Evolutionary conservation across 805 yeast species (phyloP), one percentile per base, ranked within the genome.

Genomic region (Babjeviella inositovora): DNA sequence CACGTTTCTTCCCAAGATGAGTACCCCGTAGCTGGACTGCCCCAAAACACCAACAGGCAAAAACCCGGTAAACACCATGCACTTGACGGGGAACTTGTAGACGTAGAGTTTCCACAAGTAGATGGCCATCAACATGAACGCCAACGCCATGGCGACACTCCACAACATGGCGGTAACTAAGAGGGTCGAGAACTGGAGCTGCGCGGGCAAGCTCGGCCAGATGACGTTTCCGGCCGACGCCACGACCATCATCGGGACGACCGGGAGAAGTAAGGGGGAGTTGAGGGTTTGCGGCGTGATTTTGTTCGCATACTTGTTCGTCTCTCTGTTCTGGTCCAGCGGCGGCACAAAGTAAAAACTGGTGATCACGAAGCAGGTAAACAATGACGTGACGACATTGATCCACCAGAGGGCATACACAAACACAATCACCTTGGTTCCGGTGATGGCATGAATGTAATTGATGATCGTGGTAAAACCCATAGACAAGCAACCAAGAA

Each of bases 21-120:
- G 45, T 8, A 77, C 57, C 2, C 77, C 79, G 43, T 56, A 79
- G 2, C 80, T 62, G 2, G 90, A 93, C 46, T 84, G 95, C 11
- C 94, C 94, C 39, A 77, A 43, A 19, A 85, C 72, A 6, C 95
- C 95, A 21, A 82, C 52, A 2, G 92, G 84, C 24, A 81, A 58
- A 39, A 82, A 80, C 22, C 69, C 48, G n/a, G 84, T 61, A 39
- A 74, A 73, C 3, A 75, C 59, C 22, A 48, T 35, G 7, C 35
- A 32, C 7, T 46, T 41, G 26, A 69, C 59, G 2, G 93, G 85
- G 13, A 72, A 44, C 32, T 71, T 71, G 37, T 60, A 52, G 2
- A 68, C 45, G 13, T 72, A 41, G 13, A 79, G 45, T 25, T 70
- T 67, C 58, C 74, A 57, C 30, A 73, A 50, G 39, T 71, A 70